Conservation (phyloP, 2,329 filamentous ascomycete genomes). For the Bipolaris gigantea region DNA sequence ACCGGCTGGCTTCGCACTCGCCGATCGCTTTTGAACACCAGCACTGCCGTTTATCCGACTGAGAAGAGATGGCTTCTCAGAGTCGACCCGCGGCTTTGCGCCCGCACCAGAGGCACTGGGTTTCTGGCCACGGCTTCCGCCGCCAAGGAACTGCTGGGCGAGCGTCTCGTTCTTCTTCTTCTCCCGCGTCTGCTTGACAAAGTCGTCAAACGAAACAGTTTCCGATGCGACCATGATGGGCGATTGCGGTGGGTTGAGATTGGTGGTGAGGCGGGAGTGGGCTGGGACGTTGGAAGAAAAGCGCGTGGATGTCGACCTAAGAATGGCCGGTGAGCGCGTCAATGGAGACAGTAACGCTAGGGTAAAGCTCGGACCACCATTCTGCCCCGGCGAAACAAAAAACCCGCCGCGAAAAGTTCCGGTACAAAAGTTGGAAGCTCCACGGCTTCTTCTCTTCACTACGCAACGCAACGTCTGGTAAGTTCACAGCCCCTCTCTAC, state of each 20-base stretch:
- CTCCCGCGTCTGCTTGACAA: constrained; percentile 55
- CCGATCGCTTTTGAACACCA: constrained; percentile 67
- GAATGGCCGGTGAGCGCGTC: constrained; percentile 17
- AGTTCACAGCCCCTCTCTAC: constrained; percentile 20
- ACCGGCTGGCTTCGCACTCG: constrained; percentile 49
- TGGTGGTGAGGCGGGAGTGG: constrained; percentile 5
- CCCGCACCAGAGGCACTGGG: constrained; percentile 57
- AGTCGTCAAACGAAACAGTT: constrained; percentile 34
- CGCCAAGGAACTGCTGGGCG: constrained; percentile 72
- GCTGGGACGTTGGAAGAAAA: neutral
- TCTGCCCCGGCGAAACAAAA: constrained; percentile 22
- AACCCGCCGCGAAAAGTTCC: constrained; percentile 27
- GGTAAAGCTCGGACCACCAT: constrained; percentile 8
- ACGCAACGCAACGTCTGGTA: constrained; percentile 34
- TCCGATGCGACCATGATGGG: constrained; percentile 20
- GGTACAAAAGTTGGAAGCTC: constrained; percentile 22
- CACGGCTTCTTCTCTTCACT: constrained; percentile 20
- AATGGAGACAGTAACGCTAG: constrained; percentile 4
- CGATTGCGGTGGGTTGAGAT: constrained; percentile 6
- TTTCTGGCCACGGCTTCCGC: constrained; percentile 56
- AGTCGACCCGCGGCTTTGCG: constrained; percentile 48
- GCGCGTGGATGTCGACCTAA: constrained; percentile 5
- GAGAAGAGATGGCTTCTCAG: constrained; percentile 60
- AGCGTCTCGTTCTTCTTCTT: constrained; percentile 71
- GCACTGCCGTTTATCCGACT: constrained; percentile 70